Evolutionary conservation across 768 basidiomycete species (phyloP).

Genomic region (Podaxis sp.): DNA sequence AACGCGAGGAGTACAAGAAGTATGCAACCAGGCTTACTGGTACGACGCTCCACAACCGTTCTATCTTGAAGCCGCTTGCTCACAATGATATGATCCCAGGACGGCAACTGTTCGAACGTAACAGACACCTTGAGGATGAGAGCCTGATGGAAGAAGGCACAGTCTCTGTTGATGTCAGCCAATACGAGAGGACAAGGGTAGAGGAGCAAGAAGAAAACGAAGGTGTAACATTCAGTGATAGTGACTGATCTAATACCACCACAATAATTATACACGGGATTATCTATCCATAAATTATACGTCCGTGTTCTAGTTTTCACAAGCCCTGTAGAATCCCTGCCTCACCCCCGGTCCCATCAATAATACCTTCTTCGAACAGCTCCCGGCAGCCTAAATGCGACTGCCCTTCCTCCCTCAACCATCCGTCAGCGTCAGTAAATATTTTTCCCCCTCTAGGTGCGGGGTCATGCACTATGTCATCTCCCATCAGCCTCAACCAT

Average conservation of each 20-base stretch:
- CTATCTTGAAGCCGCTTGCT: neutral
- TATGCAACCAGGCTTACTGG: constrained; percentile 64
- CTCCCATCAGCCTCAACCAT: constrained; percentile 62
- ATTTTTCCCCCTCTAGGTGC: constrained; percentile 31
- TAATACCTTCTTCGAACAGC: constrained; percentile 49
- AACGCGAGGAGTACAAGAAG: constrained; percentile 82
- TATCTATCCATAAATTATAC: constrained; percentile 13
- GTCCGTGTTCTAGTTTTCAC: constrained; percentile 29
- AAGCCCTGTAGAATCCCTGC: constrained; percentile 62
- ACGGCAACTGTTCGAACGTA: constrained; percentile 88
- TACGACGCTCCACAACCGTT: constrained; percentile 30
- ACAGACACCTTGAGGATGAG: constrained; percentile 79
- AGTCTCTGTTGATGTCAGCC: constrained; percentile 84
- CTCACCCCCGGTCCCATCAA: constrained; percentile 54
- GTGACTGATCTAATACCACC: constrained; percentile 54
- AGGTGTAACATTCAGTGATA: constrained; percentile 79
- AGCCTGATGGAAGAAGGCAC: constrained; percentile 81
- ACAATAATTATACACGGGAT: constrained; percentile 2
- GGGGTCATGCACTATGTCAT: constrained; percentile 44
- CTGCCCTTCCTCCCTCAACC: constrained; percentile 56
- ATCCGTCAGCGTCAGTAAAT: constrained; percentile 54
- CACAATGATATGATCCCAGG: constrained; percentile 47
- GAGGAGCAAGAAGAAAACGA: constrained; percentile 66
- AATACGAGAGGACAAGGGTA: constrained; percentile 73
- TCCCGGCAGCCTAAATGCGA: constrained; percentile 59